Evolutionary conservation across 345 rosid genomes (phyloP).

Genomic region (Nasturtium officinale): DNA sequence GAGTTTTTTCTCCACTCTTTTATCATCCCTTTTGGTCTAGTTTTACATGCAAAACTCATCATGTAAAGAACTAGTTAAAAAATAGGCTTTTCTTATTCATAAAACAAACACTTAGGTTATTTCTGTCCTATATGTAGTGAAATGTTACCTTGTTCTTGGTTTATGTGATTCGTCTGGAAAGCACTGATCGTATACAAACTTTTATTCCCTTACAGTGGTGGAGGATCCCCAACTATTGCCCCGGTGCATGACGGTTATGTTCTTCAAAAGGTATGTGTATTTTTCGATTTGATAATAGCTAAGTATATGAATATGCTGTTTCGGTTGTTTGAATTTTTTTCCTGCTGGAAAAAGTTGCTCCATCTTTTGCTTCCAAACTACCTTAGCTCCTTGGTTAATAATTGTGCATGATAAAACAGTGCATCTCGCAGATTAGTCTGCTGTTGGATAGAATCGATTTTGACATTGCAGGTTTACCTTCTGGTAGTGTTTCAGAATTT

Average conservation of each 20-base stretch:
- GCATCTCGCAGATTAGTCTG: no score
- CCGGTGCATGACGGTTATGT: slow-evolving; percentile 97
- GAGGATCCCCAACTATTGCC: slow-evolving; percentile 90
- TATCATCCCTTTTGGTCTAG: not conserved
- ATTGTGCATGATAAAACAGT: no score
- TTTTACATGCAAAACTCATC: not conserved
- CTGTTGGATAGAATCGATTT: no score
- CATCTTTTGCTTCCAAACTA: no score
- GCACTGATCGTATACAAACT: slow-evolving; percentile 1
- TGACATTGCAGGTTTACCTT: no score
- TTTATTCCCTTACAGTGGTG: slow-evolving; percentile 63
- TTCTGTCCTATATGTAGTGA: not conserved
- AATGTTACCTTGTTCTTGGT: not conserved
- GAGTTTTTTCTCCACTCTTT: not conserved
- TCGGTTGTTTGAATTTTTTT: no score
- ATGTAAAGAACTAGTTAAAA: not conserved
- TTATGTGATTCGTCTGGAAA: not conserved
- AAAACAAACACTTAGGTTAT: not conserved
- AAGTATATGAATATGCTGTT: no score
- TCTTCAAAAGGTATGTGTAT: no score
- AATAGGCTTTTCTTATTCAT: not conserved
- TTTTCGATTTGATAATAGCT: no score
- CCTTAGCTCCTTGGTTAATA: no score
- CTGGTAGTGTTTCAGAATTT: no score
- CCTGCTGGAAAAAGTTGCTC: no score